These are phyloP conservation scores for Chlorella variabilis DNA, from an alignment of 163 green algal species.

Conservation along the genomic window DNA sequence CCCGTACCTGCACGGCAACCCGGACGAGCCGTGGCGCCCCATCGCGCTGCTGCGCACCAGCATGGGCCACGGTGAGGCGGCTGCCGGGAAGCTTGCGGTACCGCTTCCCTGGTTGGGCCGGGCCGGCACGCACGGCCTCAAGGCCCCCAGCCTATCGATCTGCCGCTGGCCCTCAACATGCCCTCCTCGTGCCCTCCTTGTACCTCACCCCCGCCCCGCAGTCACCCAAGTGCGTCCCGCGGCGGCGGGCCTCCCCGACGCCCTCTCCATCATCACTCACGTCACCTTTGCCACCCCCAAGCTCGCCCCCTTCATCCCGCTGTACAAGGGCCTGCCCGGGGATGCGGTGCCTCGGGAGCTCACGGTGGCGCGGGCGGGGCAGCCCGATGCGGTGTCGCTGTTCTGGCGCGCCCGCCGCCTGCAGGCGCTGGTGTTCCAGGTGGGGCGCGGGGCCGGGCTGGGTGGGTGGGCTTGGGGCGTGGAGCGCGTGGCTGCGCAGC, in stretches of 20 bases:
- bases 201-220: not conserved
- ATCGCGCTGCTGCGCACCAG: constrained; percentile 27
- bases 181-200: too few species aligned
- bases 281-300: not conserved
- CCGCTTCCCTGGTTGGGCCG: too few species aligned
- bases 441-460: too few species aligned
- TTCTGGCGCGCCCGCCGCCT: constrained; percentile 23
- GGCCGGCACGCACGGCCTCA: too few species aligned
- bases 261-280: constrained; percentile 16
- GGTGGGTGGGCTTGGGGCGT: not conserved
- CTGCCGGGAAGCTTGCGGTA: not conserved
- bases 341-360: constrained; percentile 12
- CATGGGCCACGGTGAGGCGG: constrained; percentile 31
- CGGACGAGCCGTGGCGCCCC: constrained; percentile 13
- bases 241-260: not conserved
- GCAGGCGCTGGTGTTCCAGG: constrained; percentile 36
- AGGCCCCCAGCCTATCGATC: too few species aligned
- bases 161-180: not conserved
- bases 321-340: constrained; percentile 33
- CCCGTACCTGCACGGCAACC: constrained; percentile 9
- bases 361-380: not conserved
- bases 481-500: not conserved
- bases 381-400: not conserved
- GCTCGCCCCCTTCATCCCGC: constrained; percentile 29
- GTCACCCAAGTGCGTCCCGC: constrained; percentile 7